A percentile compares a stretch with the other conserved stretches of the same genome.
These are phyloP conservation scores for Xylaria sp. DNA, from an alignment of 2,329 filamentous ascomycete genomes.

Conservation along the genomic window DNA sequence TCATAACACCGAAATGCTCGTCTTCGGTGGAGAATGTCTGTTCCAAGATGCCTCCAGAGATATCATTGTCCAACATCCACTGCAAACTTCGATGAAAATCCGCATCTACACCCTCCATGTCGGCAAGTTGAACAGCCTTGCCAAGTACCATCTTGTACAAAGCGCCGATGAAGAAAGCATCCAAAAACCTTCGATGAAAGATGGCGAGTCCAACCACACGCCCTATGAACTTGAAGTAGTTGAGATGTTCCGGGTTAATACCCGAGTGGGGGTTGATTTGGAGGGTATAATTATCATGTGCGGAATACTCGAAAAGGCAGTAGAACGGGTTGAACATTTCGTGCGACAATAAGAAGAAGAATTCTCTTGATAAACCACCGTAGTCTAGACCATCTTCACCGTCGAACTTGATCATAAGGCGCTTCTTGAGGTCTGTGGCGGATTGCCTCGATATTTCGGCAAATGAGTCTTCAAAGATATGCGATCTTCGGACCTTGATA, in stretches of 20 bases:
- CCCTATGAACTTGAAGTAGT: conserved; percentile 99
- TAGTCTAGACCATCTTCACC: conserved; percentile 98
- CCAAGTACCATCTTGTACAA: conserved; percentile 99
- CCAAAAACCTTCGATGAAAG: conserved; percentile 95
- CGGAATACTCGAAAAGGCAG: conserved; percentile 98
- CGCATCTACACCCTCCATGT: conserved; percentile 99
- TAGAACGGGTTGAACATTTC: conserved; percentile 99
- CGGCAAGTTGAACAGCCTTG: conserved; percentile 87
- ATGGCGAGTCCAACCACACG: conserved; percentile 96
- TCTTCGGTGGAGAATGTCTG: conserved; percentile 97
- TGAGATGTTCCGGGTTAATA: conserved; percentile 98
- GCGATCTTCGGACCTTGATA: conserved; percentile 93
- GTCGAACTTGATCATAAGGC: conserved; percentile 99
- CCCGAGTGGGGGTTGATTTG: conserved; percentile 99
- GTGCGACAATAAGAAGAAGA: conserved; percentile 98
- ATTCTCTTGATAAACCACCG: conserved; percentile 95
- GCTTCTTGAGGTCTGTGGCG: conserved; percentile 94
- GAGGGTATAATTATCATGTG: conserved; percentile 99
- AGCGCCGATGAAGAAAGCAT: conserved; percentile 98
- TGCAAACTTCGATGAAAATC: conserved; percentile 96
- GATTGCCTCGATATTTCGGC: conserved; percentile 98
- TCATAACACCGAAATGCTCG: conserved; percentile 93
- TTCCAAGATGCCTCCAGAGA: conserved; percentile 87
- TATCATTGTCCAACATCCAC: conserved; percentile 98
- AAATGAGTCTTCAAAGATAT: conserved; percentile 99